Evolutionary conservation across 169 alveolate genomes (phyloP).

Genomic region (Plasmodium relictum): DNA sequence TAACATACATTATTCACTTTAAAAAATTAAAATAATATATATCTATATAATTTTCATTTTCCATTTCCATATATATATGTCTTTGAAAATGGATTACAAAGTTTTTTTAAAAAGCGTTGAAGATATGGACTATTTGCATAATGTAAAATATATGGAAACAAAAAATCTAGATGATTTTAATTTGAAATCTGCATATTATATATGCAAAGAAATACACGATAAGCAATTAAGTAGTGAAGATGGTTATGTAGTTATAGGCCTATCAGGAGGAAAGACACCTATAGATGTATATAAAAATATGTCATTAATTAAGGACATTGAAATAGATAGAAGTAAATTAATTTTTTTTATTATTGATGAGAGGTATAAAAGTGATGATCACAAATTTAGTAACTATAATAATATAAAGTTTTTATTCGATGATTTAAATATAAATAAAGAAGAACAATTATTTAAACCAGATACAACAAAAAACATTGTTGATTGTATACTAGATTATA

Average conservation of each 20-base stretch:
- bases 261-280: conserved; percentile 68
- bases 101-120: conserved; percentile 9
- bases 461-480: conserved; percentile 42
- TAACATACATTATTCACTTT: too few species aligned
- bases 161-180: conserved; percentile 41
- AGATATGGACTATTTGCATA: conserved; percentile 27
- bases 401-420: conserved; percentile 61
- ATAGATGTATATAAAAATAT: conserved; percentile 72
- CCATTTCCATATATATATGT: too few species aligned
- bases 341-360: conserved; percentile 69
- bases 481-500: conserved; percentile 51
- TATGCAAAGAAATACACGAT: conserved; percentile 53
- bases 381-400: conserved; percentile 64
- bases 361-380: conserved; percentile 54
- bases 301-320: conserved; percentile 35
- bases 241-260: conserved; percentile 62
- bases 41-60: too few species aligned
- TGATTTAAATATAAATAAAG: conserved; percentile 42
- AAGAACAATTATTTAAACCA: conserved; percentile 47
- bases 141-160: conserved; percentile 60
- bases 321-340: conserved; percentile 55
- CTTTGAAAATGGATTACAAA: conserved; percentile 18
- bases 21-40: too few species aligned
- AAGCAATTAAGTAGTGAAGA: conserved; percentile 35
- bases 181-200: conserved; percentile 51